Conservation (phyloP, 495 filamentous ascomycete genomes). For the Pseudoneurospora amorphoporcata region DNA sequence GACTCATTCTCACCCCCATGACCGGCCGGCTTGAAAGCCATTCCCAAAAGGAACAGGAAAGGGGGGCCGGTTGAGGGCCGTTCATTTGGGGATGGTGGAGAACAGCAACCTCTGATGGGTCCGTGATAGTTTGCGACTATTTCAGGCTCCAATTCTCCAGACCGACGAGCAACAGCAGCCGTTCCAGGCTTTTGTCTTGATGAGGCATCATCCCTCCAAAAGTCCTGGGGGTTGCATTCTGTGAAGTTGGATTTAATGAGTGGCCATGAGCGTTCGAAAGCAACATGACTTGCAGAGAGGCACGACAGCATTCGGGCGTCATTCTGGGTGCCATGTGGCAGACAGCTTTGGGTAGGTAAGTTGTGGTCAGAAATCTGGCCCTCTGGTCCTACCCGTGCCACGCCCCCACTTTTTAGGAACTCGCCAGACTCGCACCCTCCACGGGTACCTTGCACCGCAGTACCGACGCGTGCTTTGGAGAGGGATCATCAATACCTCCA, state of each 20-base stretch:
- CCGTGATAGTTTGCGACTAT: background rate
- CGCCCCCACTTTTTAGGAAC: too few relatives aligned
- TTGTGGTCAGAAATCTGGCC: conserved; percentile 2
- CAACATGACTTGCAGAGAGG: background rate
- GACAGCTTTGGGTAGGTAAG: background rate
- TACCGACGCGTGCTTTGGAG: conserved; percentile 9
- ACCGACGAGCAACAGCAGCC: background rate
- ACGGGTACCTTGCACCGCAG: conserved; percentile 3
- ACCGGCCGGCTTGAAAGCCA: background rate
- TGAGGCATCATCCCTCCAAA: background rate
- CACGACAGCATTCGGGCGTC: background rate
- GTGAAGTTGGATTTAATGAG: background rate
- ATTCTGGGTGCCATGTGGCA: conserved; percentile 4
- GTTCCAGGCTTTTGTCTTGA: background rate
- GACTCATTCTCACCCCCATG: background rate
- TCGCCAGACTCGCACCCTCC: too few relatives aligned
- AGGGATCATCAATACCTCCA: background rate
- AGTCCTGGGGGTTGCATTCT: background rate
- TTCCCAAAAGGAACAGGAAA: background rate
- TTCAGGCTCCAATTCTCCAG: background rate
- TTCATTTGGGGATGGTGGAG: background rate
- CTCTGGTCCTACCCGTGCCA: conserved; percentile 3
- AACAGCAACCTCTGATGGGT: background rate
- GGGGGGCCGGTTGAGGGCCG: background rate
- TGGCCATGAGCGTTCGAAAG: background rate